Evolutionary conservation across 2,329 filamentous ascomycete genomes (phyloP).

Genomic region (Neopestalotiopsis rosae): DNA sequence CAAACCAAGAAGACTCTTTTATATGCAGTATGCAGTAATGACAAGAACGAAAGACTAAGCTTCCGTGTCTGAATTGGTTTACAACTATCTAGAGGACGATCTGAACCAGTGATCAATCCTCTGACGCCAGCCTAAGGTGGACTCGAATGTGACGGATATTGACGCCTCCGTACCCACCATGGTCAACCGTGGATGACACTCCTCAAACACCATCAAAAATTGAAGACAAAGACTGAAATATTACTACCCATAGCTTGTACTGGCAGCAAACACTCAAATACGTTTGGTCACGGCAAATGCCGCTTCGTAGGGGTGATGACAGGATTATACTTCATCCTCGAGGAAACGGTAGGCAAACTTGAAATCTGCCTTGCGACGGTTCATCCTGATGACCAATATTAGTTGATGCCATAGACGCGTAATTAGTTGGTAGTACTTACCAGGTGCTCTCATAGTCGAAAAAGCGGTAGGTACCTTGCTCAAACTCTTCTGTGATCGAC

Average conservation of each 20-base stretch:
- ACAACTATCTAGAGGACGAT: slow-evolving; percentile 9
- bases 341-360: slow-evolving; percentile 98
- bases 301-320: background rate
- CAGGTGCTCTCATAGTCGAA: slow-evolving; percentile 99
- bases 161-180: slow-evolving; percentile 9
- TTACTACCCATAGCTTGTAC: background rate
- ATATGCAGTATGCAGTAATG: background rate
- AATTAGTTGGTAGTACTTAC: slow-evolving; percentile 59
- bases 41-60: slow-evolving; percentile 12
- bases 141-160: slow-evolving; percentile 1
- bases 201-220: slow-evolving; percentile 5
- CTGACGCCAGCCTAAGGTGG: slow-evolving; percentile 12
- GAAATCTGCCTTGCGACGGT: slow-evolving; percentile 95
- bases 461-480: slow-evolving; percentile 98
- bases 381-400: slow-evolving; percentile 75
- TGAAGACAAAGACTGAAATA: background rate
- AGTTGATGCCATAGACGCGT: slow-evolving; percentile 23
- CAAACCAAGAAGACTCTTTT: background rate
- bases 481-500: slow-evolving; percentile 97
- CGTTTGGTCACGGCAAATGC: background rate
- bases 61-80: slow-evolving; percentile 6
- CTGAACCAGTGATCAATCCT: slow-evolving; percentile 9
- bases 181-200: slow-evolving; percentile 16
- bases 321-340: slow-evolving; percentile 79
- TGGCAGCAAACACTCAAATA: slow-evolving; percentile 2